Percentiles rank a stretch among this genome's conserved stretches.
These are phyloP conservation scores for Hexamita inflata DNA, from an alignment of 208 protist genomes.

Conservation along the genomic window DNA sequence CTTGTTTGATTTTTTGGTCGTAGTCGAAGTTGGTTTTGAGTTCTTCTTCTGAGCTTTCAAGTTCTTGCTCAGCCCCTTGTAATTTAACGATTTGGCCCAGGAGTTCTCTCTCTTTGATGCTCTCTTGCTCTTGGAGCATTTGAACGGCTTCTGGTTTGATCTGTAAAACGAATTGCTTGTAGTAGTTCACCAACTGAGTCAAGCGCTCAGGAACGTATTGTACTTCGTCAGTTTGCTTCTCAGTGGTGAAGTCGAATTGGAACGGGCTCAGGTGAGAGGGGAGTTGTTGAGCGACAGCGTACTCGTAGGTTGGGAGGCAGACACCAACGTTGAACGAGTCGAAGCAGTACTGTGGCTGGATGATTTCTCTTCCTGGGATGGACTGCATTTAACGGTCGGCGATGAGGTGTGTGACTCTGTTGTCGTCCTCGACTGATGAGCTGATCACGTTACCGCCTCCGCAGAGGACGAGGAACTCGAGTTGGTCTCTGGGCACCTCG, in stretches of 20 bases:
- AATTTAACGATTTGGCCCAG: too few species aligned
- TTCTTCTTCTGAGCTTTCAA: too few species aligned
- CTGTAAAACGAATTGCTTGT: too few species aligned
- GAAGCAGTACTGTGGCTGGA: conserved; percentile 44
- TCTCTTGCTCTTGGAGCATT: too few species aligned
- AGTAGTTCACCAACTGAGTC: conserved; percentile 30
- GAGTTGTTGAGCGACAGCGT: not conserved
- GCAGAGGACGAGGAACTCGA: conserved; percentile 7
- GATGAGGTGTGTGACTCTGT: conserved; percentile 5
- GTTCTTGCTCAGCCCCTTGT: too few species aligned
- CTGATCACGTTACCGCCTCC: not conserved
- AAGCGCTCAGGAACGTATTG: conserved; percentile 26
- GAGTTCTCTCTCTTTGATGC: too few species aligned
- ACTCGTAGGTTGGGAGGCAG: conserved; percentile 25
- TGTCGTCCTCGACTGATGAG: not conserved
- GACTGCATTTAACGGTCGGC: not conserved
- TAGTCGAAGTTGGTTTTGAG: too few species aligned
- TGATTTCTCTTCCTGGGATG: conserved; percentile 7
- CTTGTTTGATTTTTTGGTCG: too few species aligned
- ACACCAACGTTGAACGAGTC: conserved; percentile 37
- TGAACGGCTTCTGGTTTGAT: too few species aligned
- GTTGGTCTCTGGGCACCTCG: not conserved
- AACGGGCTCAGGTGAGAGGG: conserved; percentile 39
- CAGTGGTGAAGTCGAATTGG: conserved; percentile 11
- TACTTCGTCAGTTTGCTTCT: not conserved